These are phyloP conservation scores for Erythrobasidium hasegawianum DNA, from an alignment of 1,284 basidiomycete genomes.

Conservation along the genomic window DNA sequence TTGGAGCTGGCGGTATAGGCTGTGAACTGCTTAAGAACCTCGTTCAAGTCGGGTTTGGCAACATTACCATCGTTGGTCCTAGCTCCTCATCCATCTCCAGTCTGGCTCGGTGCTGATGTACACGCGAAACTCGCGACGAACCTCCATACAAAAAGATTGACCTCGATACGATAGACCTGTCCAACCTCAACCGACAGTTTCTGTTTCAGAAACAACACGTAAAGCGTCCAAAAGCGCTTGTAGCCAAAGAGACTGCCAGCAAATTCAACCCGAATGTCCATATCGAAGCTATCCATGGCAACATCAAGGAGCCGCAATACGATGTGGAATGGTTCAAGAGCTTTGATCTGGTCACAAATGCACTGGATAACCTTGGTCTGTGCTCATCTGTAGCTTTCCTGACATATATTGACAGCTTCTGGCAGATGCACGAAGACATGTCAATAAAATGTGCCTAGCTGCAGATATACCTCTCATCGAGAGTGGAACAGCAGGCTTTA, in stretches of 20 bases:
- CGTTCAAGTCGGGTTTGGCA: conserved; percentile 83
- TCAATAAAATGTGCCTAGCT: conserved; percentile 96
- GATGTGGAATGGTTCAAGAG: conserved; percentile 82
- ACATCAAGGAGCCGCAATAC: conserved; percentile 91
- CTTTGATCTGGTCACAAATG: conserved; percentile 93
- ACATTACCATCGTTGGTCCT: conserved; percentile 64
- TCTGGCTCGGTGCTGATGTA: neutral
- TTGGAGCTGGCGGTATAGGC: conserved; percentile 49
- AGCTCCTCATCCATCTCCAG: neutral
- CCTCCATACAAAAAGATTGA: conserved; percentile 58
- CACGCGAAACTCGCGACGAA: neutral
- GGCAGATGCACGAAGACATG: conserved; percentile 77
- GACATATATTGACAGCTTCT: neutral
- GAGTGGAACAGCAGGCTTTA: conserved; percentile 92
- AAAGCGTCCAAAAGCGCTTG: conserved; percentile 90
- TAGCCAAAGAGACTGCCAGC: conserved; percentile 80
- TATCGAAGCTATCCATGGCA: conserved; percentile 85
- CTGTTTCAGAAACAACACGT: conserved; percentile 96
- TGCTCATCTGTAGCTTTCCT: neutral
- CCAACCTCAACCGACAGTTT: conserved; percentile 96
- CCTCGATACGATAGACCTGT: conserved; percentile 97
- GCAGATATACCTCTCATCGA: conserved; percentile 87
- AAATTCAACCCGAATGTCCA: conserved; percentile 88
- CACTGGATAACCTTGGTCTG: conserved; percentile 86
- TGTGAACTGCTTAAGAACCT: conserved; percentile 97